Conservation (phyloP, 2,329 filamentous ascomycete species). For the Xylariaceae sp. region DNA sequence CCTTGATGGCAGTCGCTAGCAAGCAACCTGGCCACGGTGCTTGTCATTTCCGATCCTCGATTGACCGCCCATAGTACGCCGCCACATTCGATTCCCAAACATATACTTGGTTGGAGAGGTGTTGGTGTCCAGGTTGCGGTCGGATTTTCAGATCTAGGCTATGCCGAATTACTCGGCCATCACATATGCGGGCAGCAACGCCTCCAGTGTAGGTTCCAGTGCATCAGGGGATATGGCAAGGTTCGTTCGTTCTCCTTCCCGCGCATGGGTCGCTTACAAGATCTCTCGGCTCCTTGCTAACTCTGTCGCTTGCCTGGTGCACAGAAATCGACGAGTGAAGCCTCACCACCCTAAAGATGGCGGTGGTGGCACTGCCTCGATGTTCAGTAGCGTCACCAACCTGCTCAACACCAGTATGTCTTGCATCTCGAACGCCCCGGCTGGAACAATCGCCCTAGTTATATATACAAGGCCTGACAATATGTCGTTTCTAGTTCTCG, state of each 20-base stretch:
- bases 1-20: not conserved
- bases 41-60: not conserved
- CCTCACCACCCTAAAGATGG: constrained; percentile 63
- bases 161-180: constrained; percentile 54
- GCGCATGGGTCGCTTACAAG: no score
- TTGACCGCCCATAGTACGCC: not conserved
- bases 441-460: not conserved
- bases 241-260: no score
- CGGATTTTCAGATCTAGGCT: no score
- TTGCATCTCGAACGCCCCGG: not conserved
- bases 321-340: constrained; percentile 50
- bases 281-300: no score
- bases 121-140: no score
- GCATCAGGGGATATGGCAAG: constrained; percentile 44
- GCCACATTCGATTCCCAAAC: not conserved
- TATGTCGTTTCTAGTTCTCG: constrained; percentile 60
- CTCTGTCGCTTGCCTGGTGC: not conserved
- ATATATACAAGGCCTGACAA: constrained; percentile 10
- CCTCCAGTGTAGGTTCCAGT: constrained; percentile 32
- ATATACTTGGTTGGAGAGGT: not conserved
- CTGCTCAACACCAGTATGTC: constrained; percentile 85
- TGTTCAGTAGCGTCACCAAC: constrained; percentile 89
- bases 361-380: constrained; percentile 73
- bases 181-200: constrained; percentile 39
- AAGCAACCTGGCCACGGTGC: not conserved